Percentiles rank a stretch among this genome's conserved stretches.
Conservation (phyloP, 441 rosid genomes). For the Cnidoscolus chayamansa region DNA sequence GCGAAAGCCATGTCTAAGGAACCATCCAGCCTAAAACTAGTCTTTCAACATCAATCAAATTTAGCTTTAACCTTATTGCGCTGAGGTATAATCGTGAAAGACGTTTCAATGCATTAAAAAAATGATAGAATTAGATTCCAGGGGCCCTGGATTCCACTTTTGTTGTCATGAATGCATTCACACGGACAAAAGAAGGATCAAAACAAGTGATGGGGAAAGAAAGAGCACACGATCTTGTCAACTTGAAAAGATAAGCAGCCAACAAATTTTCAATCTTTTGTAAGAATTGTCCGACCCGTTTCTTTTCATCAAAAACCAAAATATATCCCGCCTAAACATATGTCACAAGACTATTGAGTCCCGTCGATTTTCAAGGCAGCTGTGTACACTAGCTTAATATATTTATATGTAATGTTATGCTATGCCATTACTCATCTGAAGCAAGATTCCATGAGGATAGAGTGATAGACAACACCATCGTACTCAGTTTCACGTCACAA, state of each 20-base stretch:
- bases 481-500: too few relatives aligned
- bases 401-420: too few relatives aligned
- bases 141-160: too few relatives aligned
- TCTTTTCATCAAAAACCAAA: neutral
- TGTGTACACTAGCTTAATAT: too few relatives aligned
- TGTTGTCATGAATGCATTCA: neutral
- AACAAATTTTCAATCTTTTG: neutral
- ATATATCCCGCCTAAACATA: too few relatives aligned
- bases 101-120: neutral
- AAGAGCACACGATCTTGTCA: neutral
- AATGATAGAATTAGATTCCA: neutral
- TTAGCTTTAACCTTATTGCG: neutral
- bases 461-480: too few relatives aligned
- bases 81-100: neutral
- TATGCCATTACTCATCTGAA: neutral
- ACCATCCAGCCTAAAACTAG: neutral
- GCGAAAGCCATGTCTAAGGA: too few relatives aligned
- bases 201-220: constrained; percentile 7
- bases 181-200: neutral
- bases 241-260: neutral
- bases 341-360: too few relatives aligned
- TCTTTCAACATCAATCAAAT: neutral
- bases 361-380: too few relatives aligned
- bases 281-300: neutral
- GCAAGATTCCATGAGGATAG: neutral